Conservation (phyloP, 78 protist species). For the Diacronema lutheri region DNA sequence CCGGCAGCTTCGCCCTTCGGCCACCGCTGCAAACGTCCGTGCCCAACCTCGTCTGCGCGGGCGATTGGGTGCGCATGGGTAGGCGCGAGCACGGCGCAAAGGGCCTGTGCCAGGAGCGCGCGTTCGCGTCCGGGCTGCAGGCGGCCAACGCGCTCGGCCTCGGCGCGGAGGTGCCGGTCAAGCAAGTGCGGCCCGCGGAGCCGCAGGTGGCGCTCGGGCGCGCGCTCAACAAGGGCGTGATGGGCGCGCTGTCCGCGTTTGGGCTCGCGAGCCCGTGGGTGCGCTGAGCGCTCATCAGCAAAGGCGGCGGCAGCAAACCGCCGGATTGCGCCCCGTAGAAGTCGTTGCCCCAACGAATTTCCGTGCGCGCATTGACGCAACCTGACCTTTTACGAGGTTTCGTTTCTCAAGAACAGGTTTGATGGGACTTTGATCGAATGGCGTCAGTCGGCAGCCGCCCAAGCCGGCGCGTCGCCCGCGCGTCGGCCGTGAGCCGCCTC, state of each 20-base stretch:
- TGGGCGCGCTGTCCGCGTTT: not conserved
- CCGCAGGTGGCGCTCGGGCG: slow-evolving; percentile 26
- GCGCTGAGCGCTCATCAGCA: no score
- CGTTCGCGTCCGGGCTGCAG: slow-evolving; percentile 28
- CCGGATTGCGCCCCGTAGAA: no score
- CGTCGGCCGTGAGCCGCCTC: no score
- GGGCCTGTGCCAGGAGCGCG: slow-evolving; percentile 46
- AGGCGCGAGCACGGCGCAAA: slow-evolving; percentile 39
- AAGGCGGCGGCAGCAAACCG: no score
- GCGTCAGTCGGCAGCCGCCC: no score
- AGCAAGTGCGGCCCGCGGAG: slow-evolving; percentile 25
- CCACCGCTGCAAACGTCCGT: slow-evolving; percentile 6
- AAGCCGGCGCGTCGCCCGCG: no score
- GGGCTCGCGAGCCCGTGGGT: slow-evolving; percentile 21
- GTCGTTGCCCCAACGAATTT: no score
- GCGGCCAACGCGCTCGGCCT: slow-evolving; percentile 30
- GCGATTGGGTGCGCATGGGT: slow-evolving; percentile 45
- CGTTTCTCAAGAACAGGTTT: no score
- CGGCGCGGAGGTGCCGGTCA: not conserved
- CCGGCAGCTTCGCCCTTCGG: not conserved
- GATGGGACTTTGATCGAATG: no score
- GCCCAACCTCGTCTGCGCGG: slow-evolving; percentile 15
- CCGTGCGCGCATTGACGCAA: no score
- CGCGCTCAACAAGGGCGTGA: not conserved
- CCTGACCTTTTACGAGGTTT: no score